These are phyloP conservation scores for Gryganskiella cystojenkinii DNA, from an alignment of 192 early-diverging fungal species.

Conservation along the genomic window DNA sequence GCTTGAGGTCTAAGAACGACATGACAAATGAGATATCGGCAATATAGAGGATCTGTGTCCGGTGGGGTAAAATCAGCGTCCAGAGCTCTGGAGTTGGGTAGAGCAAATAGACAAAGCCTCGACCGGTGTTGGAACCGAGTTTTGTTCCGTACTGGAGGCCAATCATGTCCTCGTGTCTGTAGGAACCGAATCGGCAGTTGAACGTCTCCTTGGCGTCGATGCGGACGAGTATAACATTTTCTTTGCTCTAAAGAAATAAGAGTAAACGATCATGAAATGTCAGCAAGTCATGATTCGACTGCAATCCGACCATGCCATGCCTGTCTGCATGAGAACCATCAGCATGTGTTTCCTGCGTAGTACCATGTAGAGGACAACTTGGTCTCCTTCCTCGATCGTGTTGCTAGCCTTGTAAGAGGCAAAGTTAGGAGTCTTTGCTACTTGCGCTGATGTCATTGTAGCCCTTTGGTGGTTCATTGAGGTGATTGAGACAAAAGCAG, in stretches of 20 bases:
- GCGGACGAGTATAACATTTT: slow-evolving; percentile 68
- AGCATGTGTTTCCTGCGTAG: neutral
- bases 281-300: too few relatives aligned
- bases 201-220: slow-evolving; percentile 64
- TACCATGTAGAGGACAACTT: slow-evolving; percentile 78
- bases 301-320: too few relatives aligned
- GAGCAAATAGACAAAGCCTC: slow-evolving; percentile 83
- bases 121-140: slow-evolving; percentile 68
- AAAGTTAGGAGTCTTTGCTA: slow-evolving; percentile 5
- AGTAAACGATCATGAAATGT: too few relatives aligned
- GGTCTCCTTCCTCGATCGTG: slow-evolving; percentile 79
- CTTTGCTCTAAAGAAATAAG: slow-evolving; percentile 62
- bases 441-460: slow-evolving; percentile 2
- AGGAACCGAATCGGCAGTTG: slow-evolving; percentile 83
- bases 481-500: too few relatives aligned
- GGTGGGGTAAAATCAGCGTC: slow-evolving; percentile 89
- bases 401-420: slow-evolving; percentile 35
- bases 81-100: slow-evolving; percentile 96
- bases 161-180: slow-evolving; percentile 83
- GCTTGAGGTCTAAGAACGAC: slow-evolving; percentile 78
- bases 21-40: slow-evolving; percentile 93
- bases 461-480: too few relatives aligned
- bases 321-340: slow-evolving; percentile 62
- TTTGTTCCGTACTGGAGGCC: slow-evolving; percentile 86
- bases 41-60: slow-evolving; percentile 94